A percentile compares a stretch with the other conserved stretches of the same genome.
These are phyloP conservation scores for Garcia nutans DNA, from an alignment of 345 rosid species.

Conservation along the genomic window DNA sequence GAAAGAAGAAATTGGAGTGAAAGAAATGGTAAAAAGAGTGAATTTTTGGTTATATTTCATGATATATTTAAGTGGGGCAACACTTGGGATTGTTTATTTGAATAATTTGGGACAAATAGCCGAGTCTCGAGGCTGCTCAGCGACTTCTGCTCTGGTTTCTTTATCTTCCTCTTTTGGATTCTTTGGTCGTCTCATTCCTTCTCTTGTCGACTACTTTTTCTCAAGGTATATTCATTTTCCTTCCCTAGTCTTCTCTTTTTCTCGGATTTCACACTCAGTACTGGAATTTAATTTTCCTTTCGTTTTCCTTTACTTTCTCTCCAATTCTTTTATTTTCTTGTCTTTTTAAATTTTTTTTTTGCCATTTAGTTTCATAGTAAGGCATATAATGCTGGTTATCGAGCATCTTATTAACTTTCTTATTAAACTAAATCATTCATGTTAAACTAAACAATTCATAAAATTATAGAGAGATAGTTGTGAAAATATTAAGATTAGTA, in stretches of 20 bases:
- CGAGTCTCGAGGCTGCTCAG: slow-evolving; percentile 64
- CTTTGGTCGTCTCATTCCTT: slow-evolving; percentile 91
- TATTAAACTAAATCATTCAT: no score
- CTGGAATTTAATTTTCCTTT: neutral
- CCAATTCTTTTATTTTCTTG: neutral
- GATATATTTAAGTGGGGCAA: slow-evolving; percentile 76
- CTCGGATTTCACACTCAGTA: neutral
- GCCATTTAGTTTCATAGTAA: no score
- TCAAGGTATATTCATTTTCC: slow-evolving; percentile 45
- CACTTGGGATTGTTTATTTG: slow-evolving; percentile 69
- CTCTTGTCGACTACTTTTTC: slow-evolving; percentile 58
- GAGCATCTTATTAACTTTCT: no score
- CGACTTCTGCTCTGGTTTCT: slow-evolving; percentile 55
- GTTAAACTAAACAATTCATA: no score
- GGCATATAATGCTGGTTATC: no score
- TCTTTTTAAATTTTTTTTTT: neutral
- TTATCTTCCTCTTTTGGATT: slow-evolving; percentile 80
- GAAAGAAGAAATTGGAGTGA: slow-evolving; percentile 66
- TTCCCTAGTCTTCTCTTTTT: neutral
- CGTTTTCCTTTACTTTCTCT: no score
- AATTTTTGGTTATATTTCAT: slow-evolving; percentile 80
- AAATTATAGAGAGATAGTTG: no score
- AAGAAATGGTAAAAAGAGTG: slow-evolving; percentile 49
- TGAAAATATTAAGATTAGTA: no score
- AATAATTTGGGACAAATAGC: slow-evolving; percentile 94